phyloP scores from a whole-genome alignment of 108 stramenopile genomes.

The Schizochytrium sp. region DNA sequence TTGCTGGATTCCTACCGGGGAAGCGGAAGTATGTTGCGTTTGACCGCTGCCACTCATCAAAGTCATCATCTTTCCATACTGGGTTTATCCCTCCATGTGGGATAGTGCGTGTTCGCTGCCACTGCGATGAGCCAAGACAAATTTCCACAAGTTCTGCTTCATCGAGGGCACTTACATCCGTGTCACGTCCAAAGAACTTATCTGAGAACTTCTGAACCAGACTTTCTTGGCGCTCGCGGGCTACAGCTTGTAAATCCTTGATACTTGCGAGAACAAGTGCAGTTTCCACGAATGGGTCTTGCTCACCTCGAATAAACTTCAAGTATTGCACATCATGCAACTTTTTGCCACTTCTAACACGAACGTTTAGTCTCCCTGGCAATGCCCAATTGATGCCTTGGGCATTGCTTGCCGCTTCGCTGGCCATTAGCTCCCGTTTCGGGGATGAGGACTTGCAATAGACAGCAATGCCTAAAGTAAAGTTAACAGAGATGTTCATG shows the following conservation, averaged over 20 bases:
- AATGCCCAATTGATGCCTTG: background rate
- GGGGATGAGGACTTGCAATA: no score
- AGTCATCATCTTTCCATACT: background rate
- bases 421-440: no score
- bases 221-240: background rate
- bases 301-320: background rate
- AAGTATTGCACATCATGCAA: background rate
- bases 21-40: background rate
- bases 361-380: background rate
- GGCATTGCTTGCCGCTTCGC: no score
- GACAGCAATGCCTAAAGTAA: no score
- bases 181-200: background rate
- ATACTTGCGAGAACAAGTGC: constrained; percentile 11
- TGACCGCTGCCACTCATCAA: background rate
- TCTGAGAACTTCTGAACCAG: background rate
- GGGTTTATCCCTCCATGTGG: background rate
- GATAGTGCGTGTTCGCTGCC: background rate
- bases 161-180: background rate
- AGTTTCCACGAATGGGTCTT: constrained; percentile 16
- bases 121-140: background rate
- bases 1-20: background rate
- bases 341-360: background rate
- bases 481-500: no score
- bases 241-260: background rate
- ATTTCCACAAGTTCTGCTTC: background rate